Conservation (phyloP, 257 asterid species). For the Linaria vulgaris region DNA sequence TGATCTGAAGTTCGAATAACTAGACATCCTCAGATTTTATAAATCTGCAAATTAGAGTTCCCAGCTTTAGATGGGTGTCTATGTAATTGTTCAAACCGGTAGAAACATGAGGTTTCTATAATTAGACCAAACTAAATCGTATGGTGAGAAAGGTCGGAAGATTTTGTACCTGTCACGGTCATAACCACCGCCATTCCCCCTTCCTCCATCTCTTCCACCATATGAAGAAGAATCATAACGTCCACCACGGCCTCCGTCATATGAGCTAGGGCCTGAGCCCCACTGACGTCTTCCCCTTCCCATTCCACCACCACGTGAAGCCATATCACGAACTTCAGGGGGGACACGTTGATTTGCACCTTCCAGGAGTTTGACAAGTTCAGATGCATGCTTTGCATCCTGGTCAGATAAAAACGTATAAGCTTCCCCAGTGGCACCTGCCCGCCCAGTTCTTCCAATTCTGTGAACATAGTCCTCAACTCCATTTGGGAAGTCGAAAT, state of each 20-base stretch:
- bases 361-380: conserved; percentile 80
- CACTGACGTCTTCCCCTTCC: conserved; percentile 69
- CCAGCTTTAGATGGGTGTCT: too few relatives aligned
- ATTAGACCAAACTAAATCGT: too few relatives aligned
- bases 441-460: conserved; percentile 99
- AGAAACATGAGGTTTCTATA: too few relatives aligned
- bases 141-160: too few relatives aligned
- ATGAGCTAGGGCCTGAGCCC: conserved; percentile 69
- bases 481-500: conserved; percentile 92
- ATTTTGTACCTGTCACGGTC: conserved; percentile 50
- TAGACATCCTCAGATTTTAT: too few relatives aligned
- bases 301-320: conserved; percentile 82
- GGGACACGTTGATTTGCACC: conserved; percentile 90
- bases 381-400: conserved; percentile 82
- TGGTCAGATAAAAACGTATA: conserved; percentile 77
- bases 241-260: conserved; percentile 67
- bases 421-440: conserved; percentile 94
- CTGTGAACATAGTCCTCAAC: conserved; percentile 98
- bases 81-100: too few relatives aligned
- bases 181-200: conserved; percentile 32
- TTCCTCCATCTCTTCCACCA: conserved; percentile 56
- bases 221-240: conserved; percentile 45
- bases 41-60: too few relatives aligned
- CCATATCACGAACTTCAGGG: conserved; percentile 69
- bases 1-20: too few relatives aligned